Percentiles rank a stretch among this genome's conserved stretches.
Conservation (phyloP, 2,329 filamentous ascomycete species). For the Ascomycota sp. region DNA sequence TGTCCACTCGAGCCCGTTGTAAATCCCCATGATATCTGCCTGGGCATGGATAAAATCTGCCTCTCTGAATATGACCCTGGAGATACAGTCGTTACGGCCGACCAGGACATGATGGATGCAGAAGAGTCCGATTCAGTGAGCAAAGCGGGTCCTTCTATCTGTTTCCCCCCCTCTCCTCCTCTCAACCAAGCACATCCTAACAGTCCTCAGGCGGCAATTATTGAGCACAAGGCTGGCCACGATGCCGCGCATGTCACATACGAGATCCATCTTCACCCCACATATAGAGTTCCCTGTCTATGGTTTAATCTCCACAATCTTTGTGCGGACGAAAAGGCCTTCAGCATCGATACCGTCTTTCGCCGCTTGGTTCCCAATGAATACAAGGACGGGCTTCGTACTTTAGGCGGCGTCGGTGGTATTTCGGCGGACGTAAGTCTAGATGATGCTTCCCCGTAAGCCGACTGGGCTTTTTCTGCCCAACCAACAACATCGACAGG, state of each 20-base stretch:
- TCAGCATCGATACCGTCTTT: slow-evolving; percentile 48
- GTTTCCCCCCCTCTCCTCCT: slow-evolving; percentile 1
- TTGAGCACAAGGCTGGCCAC: slow-evolving; percentile 9
- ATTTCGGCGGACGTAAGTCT: slow-evolving; percentile 54
- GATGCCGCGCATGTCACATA: slow-evolving; percentile 35
- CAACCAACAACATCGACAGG: neutral
- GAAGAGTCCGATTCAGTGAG: slow-evolving; percentile 29
- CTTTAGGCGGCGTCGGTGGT: slow-evolving; percentile 42
- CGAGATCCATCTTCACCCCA: slow-evolving; percentile 53
- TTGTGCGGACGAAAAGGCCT: slow-evolving; percentile 29
- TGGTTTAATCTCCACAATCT: slow-evolving; percentile 48
- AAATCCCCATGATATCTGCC: slow-evolving; percentile 23
- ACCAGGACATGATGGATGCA: slow-evolving; percentile 24
- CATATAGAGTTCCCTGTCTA: slow-evolving; percentile 51
- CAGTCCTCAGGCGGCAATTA: slow-evolving; percentile 17
- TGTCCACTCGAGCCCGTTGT: slow-evolving; percentile 23
- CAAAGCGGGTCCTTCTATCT: slow-evolving; percentile 2
- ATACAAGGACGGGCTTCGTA: slow-evolving; percentile 37
- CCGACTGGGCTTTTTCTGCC: slow-evolving; percentile 8
- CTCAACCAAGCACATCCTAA: slow-evolving; percentile 3
- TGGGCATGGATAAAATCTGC: slow-evolving; percentile 22
- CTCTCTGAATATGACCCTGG: slow-evolving; percentile 12
- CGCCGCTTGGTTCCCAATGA: slow-evolving; percentile 44
- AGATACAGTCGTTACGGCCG: slow-evolving; percentile 9
- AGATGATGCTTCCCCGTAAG: slow-evolving; percentile 2